phyloP scores from a whole-genome alignment of 2,329 filamentous ascomycete genomes.

The Penicillium verrucosum region DNA sequence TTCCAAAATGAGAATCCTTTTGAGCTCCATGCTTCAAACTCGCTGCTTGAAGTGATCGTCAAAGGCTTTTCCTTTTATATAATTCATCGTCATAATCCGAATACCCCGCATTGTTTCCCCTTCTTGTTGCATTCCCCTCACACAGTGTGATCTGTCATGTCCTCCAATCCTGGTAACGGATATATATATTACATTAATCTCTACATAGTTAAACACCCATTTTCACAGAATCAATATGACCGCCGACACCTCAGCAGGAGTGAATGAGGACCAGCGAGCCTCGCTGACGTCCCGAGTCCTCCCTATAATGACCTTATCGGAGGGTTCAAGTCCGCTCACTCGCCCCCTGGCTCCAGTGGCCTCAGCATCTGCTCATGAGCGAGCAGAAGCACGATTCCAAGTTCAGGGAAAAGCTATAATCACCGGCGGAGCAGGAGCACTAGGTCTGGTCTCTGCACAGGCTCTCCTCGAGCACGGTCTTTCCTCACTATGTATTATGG shows the following conservation, averaged over 20 bases:
- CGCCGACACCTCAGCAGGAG: background rate
- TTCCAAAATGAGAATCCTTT: background rate
- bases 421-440: constrained; percentile 64
- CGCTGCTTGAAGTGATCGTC: background rate
- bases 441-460: constrained; percentile 56
- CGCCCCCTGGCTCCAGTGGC: constrained; percentile 10
- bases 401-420: constrained; percentile 39
- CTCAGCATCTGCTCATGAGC: background rate
- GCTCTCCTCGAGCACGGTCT: constrained; percentile 69
- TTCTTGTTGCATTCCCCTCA: background rate
- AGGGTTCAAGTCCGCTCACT: constrained; percentile 10
- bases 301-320: constrained; percentile 18
- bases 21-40: background rate
- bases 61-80: background rate
- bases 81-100: background rate
- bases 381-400: constrained; percentile 18
- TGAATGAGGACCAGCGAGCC: background rate
- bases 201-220: background rate
- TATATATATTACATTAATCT: background rate
- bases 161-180: background rate
- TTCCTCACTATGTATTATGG: constrained; percentile 58
- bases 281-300: constrained; percentile 12
- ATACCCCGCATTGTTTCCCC: background rate
- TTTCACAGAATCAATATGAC: background rate
- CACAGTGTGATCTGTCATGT: background rate